Percentiles rank a stretch among this genome's conserved stretches.
Evolutionary conservation across 805 yeast genomes (phyloP).

Genomic region (Ogataea kodamae): DNA sequence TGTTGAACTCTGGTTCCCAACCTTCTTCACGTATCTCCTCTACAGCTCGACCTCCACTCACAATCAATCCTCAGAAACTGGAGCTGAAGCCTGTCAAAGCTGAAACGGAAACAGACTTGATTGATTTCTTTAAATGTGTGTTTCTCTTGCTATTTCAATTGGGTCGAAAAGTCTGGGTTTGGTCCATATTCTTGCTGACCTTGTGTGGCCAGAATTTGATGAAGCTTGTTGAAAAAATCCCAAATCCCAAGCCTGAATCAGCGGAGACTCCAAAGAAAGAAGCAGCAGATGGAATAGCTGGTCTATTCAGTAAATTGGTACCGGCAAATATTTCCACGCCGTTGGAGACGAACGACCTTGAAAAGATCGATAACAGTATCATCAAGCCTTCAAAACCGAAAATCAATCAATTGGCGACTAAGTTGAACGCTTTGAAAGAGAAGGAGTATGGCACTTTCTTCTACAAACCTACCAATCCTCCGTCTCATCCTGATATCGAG

Average conservation of each 20-base stretch:
- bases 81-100: neutral
- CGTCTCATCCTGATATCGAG: constrained; percentile 9
- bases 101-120: constrained; percentile 22
- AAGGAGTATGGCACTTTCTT: constrained; percentile 29
- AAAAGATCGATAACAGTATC: constrained; percentile 17
- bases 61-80: constrained; percentile 6
- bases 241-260: constrained; percentile 22
- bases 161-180: constrained; percentile 21
- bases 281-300: constrained; percentile 13
- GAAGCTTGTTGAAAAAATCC: constrained; percentile 22
- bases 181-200: constrained; percentile 25
- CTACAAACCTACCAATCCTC: constrained; percentile 16
- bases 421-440: constrained; percentile 5
- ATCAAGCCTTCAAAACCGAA: constrained; percentile 10
- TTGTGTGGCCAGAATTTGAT: constrained; percentile 13
- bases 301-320: constrained; percentile 18
- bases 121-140: constrained; percentile 25
- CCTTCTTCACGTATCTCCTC: constrained; percentile 15
- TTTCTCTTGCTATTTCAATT: constrained; percentile 19
- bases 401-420: constrained; percentile 18
- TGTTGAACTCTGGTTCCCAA: constrained; percentile 11
- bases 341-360: constrained; percentile 4
- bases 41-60: constrained; percentile 2
- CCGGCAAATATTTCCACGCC: constrained; percentile 25
- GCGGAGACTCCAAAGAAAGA: constrained; percentile 11